A percentile compares a stretch with the other conserved stretches of the same genome.
Conservation (phyloP, 1,284 basidiomycete genomes). For the Malassezia vespertilionis region DNA sequence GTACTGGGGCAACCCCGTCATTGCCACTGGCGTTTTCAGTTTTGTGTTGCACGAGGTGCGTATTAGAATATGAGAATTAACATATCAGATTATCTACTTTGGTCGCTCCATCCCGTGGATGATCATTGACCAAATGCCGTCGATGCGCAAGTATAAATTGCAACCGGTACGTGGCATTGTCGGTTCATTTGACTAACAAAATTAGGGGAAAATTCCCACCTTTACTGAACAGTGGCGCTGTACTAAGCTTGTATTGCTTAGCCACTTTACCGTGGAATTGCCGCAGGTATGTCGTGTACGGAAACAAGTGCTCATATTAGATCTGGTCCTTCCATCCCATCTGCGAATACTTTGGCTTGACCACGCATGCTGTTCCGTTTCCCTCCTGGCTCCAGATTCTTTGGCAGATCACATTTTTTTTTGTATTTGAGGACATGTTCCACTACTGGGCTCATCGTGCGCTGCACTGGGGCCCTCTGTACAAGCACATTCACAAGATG, state of each 20-base stretch:
- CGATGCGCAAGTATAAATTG: slow-evolving; percentile 88
- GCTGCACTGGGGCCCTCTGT: slow-evolving; percentile 77
- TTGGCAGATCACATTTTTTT: slow-evolving; percentile 78
- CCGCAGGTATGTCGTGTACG: too few species aligned
- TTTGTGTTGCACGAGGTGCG: slow-evolving; percentile 92
- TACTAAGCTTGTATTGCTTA: slow-evolving; percentile 84
- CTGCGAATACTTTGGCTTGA: slow-evolving; percentile 78
- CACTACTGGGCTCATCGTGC: slow-evolving; percentile 71
- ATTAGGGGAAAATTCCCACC: slow-evolving; percentile 63
- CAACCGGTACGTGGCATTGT: slow-evolving; percentile 51
- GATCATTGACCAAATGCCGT: slow-evolving; percentile 84
- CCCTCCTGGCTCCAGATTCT: slow-evolving; percentile 51
- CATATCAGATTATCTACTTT: slow-evolving; percentile 95
- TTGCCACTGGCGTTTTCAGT: slow-evolving; percentile 88
- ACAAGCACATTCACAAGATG: slow-evolving; percentile 91
- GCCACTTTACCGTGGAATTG: slow-evolving; percentile 90
- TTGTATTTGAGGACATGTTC: slow-evolving; percentile 91
- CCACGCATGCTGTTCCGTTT: slow-evolving; percentile 86
- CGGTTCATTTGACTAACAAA: neutral
- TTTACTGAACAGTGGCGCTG: slow-evolving; percentile 82
- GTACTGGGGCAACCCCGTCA: slow-evolving; percentile 62
- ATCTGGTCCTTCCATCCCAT: slow-evolving; percentile 95
- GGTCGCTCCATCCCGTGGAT: slow-evolving; percentile 91
- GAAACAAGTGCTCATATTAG: too few species aligned
- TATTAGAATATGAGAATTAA: too few species aligned